Percentiles rank a stretch among this genome's conserved stretches.
These are phyloP conservation scores for Pilatotrama ljubarskyi DNA, from an alignment of 768 basidiomycete genomes.

Conservation along the genomic window DNA sequence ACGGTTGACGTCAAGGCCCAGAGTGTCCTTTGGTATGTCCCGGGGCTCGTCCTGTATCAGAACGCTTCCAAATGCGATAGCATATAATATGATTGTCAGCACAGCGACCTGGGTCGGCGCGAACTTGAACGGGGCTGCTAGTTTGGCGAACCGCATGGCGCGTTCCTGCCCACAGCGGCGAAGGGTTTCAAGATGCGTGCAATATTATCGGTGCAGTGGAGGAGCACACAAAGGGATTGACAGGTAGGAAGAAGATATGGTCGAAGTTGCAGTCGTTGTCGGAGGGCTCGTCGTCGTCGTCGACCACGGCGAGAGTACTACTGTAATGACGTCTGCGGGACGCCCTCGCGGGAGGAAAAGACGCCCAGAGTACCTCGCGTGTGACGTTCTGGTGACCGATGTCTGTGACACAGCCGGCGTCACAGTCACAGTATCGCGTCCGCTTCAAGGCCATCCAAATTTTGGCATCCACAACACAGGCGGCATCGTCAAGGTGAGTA, in stretches of 20 bases:
- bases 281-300: background rate
- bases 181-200: background rate
- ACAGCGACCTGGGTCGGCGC: conserved; percentile 45
- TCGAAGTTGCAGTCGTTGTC: background rate
- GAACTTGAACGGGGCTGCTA: conserved; percentile 33
- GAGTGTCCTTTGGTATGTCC: conserved; percentile 40
- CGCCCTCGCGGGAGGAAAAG: too few relatives aligned
- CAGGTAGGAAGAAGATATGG: too few relatives aligned
- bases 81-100: conserved; percentile 49
- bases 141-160: background rate
- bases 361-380: background rate
- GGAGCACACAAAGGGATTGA: background rate
- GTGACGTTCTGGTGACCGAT: background rate
- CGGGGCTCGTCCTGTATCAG: conserved; percentile 51
- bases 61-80: conserved; percentile 46
- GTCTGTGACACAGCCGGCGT: background rate
- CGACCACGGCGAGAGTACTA: background rate
- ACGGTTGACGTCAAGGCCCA: conserved; percentile 46
- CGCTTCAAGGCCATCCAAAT: conserved; percentile 16
- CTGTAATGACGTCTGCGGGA: background rate
- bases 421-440: conserved; percentile 16
- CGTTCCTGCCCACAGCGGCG: background rate
- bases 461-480: conserved; percentile 26
- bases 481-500: conserved; percentile 35
- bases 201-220: too few relatives aligned